Evolutionary conservation across 176 grass and related monocot species (phyloP), one percentile per base, ranked within the genome.

Genomic region (Calamus simplicifolius): DNA sequence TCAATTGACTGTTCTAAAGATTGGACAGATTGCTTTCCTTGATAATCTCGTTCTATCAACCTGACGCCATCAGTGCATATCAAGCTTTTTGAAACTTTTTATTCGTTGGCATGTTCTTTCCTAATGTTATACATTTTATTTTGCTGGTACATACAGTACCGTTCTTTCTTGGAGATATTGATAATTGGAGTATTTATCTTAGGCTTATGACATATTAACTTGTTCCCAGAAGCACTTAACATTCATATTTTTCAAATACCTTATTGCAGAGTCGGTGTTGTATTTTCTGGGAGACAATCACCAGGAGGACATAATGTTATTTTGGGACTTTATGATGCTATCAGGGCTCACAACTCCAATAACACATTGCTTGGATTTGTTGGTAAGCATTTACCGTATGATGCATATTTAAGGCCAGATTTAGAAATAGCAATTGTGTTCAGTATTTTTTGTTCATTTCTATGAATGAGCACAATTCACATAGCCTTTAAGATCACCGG

Each of bases 291-390:
- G 28, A 92, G 93, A 58, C 93, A 98, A 54, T 98, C 93, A 19
- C 93, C 93, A 23, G 93, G 93, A 71, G 93, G 93, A 18, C 93
- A 98, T 67, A 98, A 98, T 81, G 84, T 98, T 13, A 63, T 98
- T 62, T 98, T 87, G 93, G n/a, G 93, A 27, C 81, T 98, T 60
- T 56, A 81, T 68, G 76, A 89, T 16, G 88, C 93, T 67, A 89
- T 98, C 67, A 98, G 92, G 68, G 75, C 88, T 71, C 93, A 98
- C 81, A 98, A 98, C 48, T 38, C n/a, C 3, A 88, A 81, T 43
- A 92, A 87, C 71, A 82, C 77, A 68, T 76, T 98, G 80, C 80
- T 92, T 73, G 93, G 93, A 31, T 98, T 98, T 80, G 73, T 92
- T 10, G 93, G 93, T 92, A 79, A 63, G 80, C 25, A 10, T 51